Evolutionary conservation across 495 filamentous ascomycete species (phyloP), one percentile per base, ranked within the genome.

Genomic region (Bacidia gigantensis): DNA sequence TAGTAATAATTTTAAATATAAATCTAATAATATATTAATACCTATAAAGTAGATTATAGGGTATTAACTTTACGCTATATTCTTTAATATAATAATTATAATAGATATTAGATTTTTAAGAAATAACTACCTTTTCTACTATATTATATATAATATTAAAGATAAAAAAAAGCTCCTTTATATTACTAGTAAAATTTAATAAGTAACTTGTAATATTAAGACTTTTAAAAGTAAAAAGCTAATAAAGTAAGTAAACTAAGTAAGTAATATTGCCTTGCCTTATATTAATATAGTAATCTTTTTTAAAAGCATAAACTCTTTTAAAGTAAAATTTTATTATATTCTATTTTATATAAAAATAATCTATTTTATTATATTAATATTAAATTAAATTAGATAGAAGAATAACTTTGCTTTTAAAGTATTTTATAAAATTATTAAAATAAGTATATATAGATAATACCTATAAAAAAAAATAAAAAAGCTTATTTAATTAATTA

Each of bases 291-390:
- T 3, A 48, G 21, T 48, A 44, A 22, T n/a, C 5, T 44, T 17
- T 48, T 45, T 11, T 11, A 14, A 25, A 22, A 48, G 7, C 21
- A 25, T 48, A 46, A 46, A 24, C 0, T 24, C 18, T 9, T 46
- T 21, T 46, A 21, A 3, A 25, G 24, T 24, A 25, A 46, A 24
- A 24, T 39, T 50, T 39, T 32, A 32, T 14, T 32, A 12, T 32
- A 50, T 25, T 26, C 26, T 48, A 25, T 48, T 48, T 48, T 23
- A 11, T 48, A 26, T 48, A 48, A 22, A 5, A 22, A 48, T 48
- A 48, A n/a, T 48, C 12, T n/a, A n/a, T 48, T 48, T 48, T 48
- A 48, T 48, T 25, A 29, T 48, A 49, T 17, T 38, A 18, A 17
- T 20, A 48, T 11, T 42, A 55, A 50, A 26, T 50, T 50, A 25